phyloP scores from a whole-genome alignment of 352 stramenopile genomes.

The Halophytophthora batemanensis region DNA sequence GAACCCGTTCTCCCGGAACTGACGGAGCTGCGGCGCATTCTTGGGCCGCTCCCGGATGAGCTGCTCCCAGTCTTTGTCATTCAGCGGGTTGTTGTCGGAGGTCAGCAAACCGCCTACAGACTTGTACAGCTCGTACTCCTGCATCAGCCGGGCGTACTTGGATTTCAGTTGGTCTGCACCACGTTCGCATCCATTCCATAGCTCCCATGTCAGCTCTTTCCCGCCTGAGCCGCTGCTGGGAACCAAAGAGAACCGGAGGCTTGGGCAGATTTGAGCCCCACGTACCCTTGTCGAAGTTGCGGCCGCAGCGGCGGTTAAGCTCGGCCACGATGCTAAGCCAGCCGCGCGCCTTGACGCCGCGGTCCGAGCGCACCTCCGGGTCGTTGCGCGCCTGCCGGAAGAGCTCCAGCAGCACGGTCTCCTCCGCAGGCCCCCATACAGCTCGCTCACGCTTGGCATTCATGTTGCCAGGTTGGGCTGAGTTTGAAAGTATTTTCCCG shows the following conservation, averaged over 20 bases:
- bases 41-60: slow-evolving; percentile 14
- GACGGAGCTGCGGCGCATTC: slow-evolving; percentile 20
- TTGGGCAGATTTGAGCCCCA: background rate
- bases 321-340: slow-evolving; percentile 24
- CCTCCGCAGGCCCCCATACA: slow-evolving; percentile 16
- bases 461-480: no score
- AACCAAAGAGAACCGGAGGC: no score
- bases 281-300: slow-evolving; percentile 25
- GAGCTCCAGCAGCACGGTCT: slow-evolving; percentile 30
- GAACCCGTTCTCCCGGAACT: slow-evolving; percentile 29
- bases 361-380: slow-evolving; percentile 12
- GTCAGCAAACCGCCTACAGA: slow-evolving; percentile 8
- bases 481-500: no score
- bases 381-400: slow-evolving; percentile 32
- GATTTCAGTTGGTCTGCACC: slow-evolving; percentile 33
- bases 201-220: background rate
- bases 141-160: slow-evolving; percentile 30
- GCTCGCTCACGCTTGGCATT: slow-evolving; percentile 25
- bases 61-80: slow-evolving; percentile 20
- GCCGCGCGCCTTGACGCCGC: slow-evolving; percentile 15
- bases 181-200: no score
- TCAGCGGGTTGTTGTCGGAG: slow-evolving; percentile 6
- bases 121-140: slow-evolving; percentile 32
- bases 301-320: slow-evolving; percentile 23
- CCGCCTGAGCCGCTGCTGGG: no score